Conservation (phyloP, 2,329 filamentous ascomycete species). For the Aspergillus alliaceus region DNA sequence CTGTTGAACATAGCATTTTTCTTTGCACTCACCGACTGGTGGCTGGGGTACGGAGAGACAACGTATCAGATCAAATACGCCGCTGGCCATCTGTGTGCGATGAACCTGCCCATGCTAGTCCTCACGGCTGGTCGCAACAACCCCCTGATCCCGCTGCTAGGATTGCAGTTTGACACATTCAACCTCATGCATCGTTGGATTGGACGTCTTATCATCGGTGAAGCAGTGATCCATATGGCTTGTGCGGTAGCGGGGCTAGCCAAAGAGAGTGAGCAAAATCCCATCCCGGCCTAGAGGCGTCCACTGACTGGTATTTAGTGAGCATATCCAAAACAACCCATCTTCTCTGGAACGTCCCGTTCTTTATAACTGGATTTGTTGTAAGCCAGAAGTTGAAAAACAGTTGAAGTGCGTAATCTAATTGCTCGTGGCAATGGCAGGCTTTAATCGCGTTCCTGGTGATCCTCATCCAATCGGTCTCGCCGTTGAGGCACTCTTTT, state of each 20-base stretch:
- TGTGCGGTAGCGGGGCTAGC: conserved; percentile 25
- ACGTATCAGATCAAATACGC: conserved; percentile 67
- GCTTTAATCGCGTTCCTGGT: conserved; percentile 38
- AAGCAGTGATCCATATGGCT: conserved; percentile 66
- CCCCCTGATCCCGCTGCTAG: conserved; percentile 74
- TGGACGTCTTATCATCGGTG: conserved; percentile 68
- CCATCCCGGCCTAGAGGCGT: background rate
- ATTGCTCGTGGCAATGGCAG: conserved; percentile 28
- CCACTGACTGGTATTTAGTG: conserved; percentile 2
- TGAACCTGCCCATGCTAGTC: conserved; percentile 86
- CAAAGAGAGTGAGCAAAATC: conserved; percentile 20
- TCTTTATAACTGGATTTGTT: conserved; percentile 32
- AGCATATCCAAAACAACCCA: conserved; percentile 53
- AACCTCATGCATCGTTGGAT: conserved; percentile 85
- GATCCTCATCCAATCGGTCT: conserved; percentile 42
- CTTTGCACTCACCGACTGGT: conserved; percentile 36
- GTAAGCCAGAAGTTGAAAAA: conserved; percentile 50
- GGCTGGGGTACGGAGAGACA: conserved; percentile 26
- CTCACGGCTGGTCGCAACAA: conserved; percentile 90
- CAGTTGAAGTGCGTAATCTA: conserved; percentile 44
- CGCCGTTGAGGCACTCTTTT: conserved; percentile 44
- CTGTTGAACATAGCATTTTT: conserved; percentile 73
- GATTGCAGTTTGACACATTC: conserved; percentile 90
- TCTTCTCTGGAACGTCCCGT: conserved; percentile 27
- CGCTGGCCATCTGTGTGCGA: conserved; percentile 74